Evolutionary conservation across 164 flowering plant genomes (phyloP).

Genomic region (Stephania japonica): DNA sequence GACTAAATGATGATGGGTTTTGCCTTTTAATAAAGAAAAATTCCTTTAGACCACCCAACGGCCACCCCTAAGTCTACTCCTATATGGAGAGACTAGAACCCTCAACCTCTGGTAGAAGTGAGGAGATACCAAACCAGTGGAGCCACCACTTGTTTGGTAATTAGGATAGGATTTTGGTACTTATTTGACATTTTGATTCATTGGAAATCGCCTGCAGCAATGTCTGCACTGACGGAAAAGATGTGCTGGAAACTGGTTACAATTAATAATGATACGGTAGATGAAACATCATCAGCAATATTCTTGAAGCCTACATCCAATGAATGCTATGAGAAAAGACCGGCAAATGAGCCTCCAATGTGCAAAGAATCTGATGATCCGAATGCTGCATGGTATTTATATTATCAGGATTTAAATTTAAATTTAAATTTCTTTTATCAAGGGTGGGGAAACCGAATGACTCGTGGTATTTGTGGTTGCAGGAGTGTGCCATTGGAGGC

Average conservation of each 20-base stretch:
- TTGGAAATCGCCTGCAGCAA: slow-evolving; percentile 41
- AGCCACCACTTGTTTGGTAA: no score
- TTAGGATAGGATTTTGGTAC: no score
- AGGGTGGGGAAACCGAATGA: background rate
- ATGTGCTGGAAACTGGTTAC: slow-evolving; percentile 71
- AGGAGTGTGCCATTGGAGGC: slow-evolving; percentile 89
- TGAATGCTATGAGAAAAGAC: slow-evolving; percentile 54
- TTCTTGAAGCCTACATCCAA: slow-evolving; percentile 59
- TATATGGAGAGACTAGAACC: no score
- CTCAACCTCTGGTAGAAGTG: no score
- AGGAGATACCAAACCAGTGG: no score
- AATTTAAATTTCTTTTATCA: background rate
- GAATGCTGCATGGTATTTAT: slow-evolving; percentile 67
- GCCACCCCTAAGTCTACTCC: no score
- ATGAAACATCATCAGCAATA: slow-evolving; percentile 60
- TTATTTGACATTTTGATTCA: background rate
- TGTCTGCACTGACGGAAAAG: slow-evolving; percentile 51
- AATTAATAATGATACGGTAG: slow-evolving; percentile 40
- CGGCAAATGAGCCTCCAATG: slow-evolving; percentile 54
- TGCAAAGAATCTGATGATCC: slow-evolving; percentile 68
- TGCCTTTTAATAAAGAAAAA: no score
- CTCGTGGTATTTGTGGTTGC: background rate
- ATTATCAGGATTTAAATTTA: background rate
- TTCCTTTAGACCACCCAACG: no score
- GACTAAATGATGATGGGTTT: no score